Base-by-base conservation (phyloP, 768 basidiomycete species). In the Lactifluus rugatus region DNA sequence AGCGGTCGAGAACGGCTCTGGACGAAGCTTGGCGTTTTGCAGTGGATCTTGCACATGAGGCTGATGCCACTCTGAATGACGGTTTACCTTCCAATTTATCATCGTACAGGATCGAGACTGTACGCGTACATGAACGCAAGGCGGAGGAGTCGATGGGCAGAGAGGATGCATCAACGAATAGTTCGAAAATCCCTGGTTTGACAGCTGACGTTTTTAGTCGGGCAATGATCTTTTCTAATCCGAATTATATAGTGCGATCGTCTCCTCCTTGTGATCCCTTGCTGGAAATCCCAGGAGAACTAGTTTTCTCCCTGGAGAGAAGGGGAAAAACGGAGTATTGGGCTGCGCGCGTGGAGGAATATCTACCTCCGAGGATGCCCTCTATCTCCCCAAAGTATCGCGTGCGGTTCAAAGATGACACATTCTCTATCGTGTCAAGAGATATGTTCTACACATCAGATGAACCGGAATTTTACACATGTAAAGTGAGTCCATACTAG, bases 221-320 rank as follows among this genome's bases (percentile, higher is more conserved):
- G 21, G 41, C 23, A 56, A 65, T 10, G 36, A 56, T n/a, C 61
- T 47, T 21, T 54, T 60, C 48, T 48, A 54, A 45, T 62, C 36
- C 16, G 62, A 36, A 14, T 31, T 31, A 11, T 31, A 11, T 34
- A 54, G 58, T 62, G 34, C 45, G 31, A 9, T 76, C 71, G 74
- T 70, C 76, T 10, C 77, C 77, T 5, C 73, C 70, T 16, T 69
- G 74, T 2, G 82, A 87, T 61, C 70, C 70, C 3, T 68, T 72
- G 0, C 72, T 85, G 23, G 69, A 76, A 16, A 79, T 88, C 37
- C 86, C 85, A 2, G 88, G 85, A 2, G 87, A 89, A 67, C 68
- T 82, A 0, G 71, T 89, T 2, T 72, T 89, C 13, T 83, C 83
- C 6, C 67, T 72, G 23, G 78, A 76, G 2, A 69, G 63, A 44